These are phyloP conservation scores for Botryosphaeria dothidea DNA, from an alignment of 2,329 filamentous ascomycete species.

Conservation along the genomic window DNA sequence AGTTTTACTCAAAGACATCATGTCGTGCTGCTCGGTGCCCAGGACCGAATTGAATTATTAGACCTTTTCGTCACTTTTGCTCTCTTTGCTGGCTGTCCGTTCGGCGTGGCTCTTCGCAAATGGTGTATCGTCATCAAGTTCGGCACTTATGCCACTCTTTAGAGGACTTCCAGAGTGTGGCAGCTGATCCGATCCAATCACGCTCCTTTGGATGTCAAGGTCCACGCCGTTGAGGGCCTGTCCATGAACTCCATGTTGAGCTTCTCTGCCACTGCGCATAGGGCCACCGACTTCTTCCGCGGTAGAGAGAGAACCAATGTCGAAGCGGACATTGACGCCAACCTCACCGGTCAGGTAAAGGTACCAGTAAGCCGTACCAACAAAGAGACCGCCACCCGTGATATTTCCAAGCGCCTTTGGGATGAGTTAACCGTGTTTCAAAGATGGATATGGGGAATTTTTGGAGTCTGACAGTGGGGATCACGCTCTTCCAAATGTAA, in stretches of 20 bases:
- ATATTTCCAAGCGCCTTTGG: constrained; percentile 51
- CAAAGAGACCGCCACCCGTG: constrained; percentile 55
- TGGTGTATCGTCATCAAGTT: constrained; percentile 23
- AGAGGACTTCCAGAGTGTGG: constrained; percentile 9
- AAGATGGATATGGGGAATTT: background rate
- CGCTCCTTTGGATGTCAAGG: constrained; percentile 20
- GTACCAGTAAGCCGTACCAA: constrained; percentile 54
- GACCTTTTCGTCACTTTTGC: background rate
- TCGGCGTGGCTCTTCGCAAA: constrained; percentile 26
- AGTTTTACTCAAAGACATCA: no score
- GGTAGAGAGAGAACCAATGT: constrained; percentile 23
- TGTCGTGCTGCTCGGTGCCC: no score
- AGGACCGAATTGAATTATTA: background rate
- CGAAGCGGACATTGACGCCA: constrained; percentile 25
- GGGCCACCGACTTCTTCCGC: constrained; percentile 28
- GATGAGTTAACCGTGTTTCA: constrained; percentile 22
- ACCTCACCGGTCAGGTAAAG: constrained; percentile 32
- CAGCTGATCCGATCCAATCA: background rate
- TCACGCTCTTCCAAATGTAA: constrained; percentile 61
- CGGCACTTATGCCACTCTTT: constrained; percentile 24
- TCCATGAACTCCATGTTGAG: background rate
- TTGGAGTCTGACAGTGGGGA: constrained; percentile 39
- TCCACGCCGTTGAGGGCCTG: background rate
- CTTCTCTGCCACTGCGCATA: constrained; percentile 21
- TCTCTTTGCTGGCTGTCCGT: constrained; percentile 12